These are phyloP conservation scores for Alternaria brassicae DNA, from an alignment of 2,329 filamentous ascomycete species.

Conservation along the genomic window DNA sequence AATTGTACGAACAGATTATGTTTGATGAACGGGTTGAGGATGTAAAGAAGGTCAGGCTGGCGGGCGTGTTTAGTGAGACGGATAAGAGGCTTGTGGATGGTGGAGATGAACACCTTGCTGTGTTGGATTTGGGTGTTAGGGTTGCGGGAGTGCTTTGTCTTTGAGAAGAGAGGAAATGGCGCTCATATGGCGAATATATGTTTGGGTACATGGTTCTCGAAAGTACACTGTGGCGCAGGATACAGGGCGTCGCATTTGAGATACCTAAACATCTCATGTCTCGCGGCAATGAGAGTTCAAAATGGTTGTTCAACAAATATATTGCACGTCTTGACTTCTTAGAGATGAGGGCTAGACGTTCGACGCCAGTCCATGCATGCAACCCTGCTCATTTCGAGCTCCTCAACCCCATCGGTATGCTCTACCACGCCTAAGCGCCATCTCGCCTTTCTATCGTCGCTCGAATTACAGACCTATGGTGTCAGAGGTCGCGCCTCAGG, in stretches of 20 bases:
- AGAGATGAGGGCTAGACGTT: background rate
- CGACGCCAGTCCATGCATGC: conserved; percentile 16
- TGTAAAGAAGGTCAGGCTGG: conserved; percentile 87
- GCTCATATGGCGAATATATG: too few species aligned
- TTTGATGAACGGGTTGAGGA: conserved; percentile 86
- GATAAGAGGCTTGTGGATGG: conserved; percentile 96
- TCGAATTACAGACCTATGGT: conserved; percentile 30
- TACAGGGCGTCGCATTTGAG: background rate
- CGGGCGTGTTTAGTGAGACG: conserved; percentile 87
- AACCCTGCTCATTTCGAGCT: background rate
- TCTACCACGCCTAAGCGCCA: background rate
- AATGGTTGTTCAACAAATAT: background rate
- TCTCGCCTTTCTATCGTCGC: conserved; percentile 10
- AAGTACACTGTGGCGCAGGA: background rate
- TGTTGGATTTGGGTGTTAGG: conserved; percentile 83
- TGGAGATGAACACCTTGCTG: conserved; percentile 90
- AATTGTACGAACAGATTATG: conserved; percentile 84
- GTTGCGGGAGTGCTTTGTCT: conserved; percentile 75
- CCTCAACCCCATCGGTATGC: conserved; percentile 6
- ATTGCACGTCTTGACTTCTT: conserved; percentile 13
- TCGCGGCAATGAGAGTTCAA: background rate
- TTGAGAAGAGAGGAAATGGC: background rate
- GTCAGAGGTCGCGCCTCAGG: conserved; percentile 23
- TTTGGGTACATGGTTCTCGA: background rate
- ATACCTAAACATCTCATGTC: background rate